Base-by-base conservation (phyloP, 2,329 filamentous ascomycete genomes). In the Aspergillus carbonarius region DNA sequence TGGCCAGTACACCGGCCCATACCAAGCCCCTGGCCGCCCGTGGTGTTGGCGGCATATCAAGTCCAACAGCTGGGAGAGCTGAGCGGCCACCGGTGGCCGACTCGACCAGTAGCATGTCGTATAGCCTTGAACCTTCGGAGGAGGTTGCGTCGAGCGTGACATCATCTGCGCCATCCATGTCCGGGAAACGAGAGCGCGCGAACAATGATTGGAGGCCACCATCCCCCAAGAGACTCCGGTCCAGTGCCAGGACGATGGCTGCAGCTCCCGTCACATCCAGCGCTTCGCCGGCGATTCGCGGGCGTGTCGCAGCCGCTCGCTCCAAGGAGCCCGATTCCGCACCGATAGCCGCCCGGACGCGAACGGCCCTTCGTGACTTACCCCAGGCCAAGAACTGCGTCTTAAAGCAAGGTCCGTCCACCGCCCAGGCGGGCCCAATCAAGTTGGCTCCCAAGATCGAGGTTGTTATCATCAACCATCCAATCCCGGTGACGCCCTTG, bases 1-100 rank as follows among this genome's bases (percentile, higher is more conserved):
- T 85, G 52, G 80, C 76, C 17, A 75, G 72, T 39, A 83, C 80
- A 46, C 82, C 82, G 27, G 70, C 66, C 52, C 23, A 23, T 5
- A 49, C 60, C 37, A 69, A 71, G 49, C 65, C 62, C 44, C 67
- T 69, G 48, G 42, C 58, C 8, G 27, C 46, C 9, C 50, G 32
- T 18, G 46, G 34, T 13, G 37, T 53, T 25, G 53, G 57, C n/a
- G 17, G 54, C 9, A 51, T 37, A 18, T 32, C 46, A 17, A 57
- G 25, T 17, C 58, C 52, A 52, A 48, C 51, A 47, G 30, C 47
- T 17, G 30, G 60, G 18, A 65, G 54, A 35, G 58, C 62, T 20
- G 55, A 54, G 27, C 59, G 60, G 10, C 42, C 54, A 8, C 40
- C 56, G 4, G 63, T 65, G 30, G 46, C 63, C 20, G 67, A 60